Conservation (phyloP, 306 rosid species). For the Vigna trinervia region DNA sequence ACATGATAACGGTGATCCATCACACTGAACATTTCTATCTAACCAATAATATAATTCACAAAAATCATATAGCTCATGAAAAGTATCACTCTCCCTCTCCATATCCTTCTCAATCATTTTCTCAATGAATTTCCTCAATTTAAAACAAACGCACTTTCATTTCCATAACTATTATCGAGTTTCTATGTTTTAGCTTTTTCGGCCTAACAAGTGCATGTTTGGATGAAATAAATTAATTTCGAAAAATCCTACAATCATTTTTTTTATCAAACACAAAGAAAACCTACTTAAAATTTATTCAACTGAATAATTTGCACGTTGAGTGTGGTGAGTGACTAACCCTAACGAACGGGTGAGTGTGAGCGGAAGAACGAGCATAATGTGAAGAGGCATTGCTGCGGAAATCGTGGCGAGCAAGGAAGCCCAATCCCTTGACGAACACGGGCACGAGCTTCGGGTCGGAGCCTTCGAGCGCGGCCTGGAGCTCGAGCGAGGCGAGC, state of each 20-base stretch:
- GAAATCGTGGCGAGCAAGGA: slow-evolving; percentile 69
- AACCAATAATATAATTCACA: background rate
- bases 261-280: too few relatives aligned
- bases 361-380: slow-evolving; percentile 26
- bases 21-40: background rate
- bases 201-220: background rate
- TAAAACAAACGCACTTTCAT: background rate
- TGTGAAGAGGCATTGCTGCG: slow-evolving; percentile 56
- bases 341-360: slow-evolving; percentile 77
- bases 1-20: background rate
- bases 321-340: slow-evolving; percentile 36
- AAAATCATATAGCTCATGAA: background rate
- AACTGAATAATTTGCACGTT: background rate
- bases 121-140: background rate
- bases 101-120: background rate
- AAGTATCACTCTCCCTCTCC: background rate
- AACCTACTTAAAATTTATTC: too few relatives aligned
- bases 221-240: too few relatives aligned
- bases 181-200: background rate
- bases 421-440: slow-evolving; percentile 82
- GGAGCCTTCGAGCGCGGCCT: slow-evolving; percentile 77
- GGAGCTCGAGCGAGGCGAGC: slow-evolving; percentile 76
- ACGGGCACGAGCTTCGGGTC: slow-evolving; percentile 57
- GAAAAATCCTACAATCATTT: too few relatives aligned
- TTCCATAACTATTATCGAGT: background rate